Evolutionary conservation across 2,329 filamentous ascomycete genomes (phyloP), one percentile per base, ranked within the genome.

Genomic region (Phaeosphaeria sp.): DNA sequence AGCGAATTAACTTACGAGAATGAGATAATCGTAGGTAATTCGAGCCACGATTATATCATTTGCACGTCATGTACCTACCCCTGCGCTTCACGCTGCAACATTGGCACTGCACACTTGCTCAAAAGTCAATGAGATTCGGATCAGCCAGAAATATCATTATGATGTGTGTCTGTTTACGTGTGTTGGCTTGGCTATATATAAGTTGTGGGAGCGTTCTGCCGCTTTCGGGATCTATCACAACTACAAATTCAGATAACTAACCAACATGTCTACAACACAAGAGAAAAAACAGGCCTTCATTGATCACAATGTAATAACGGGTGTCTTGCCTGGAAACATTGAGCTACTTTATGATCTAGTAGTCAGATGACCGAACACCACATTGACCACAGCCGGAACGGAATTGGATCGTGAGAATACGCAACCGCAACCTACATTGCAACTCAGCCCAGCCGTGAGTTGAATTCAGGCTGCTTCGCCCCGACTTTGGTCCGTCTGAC

Each of bases 251-350:
- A 2, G 3, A 36, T 15, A 25, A 33, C 9, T 24, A n/a, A 40
- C 20, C 49, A 3, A 20, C 18, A 61, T 63, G 60, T 43, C 55
- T 6, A 48, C 39, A 30, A 27, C 46, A 11, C 51, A 59, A 53
- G 50, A 49, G 3, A 56, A 22, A 18, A 57, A 56, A n/a, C 58
- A 58, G n/a, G 47, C 47, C 17, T 22, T 65, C 0, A 36, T 40
- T 11, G 49, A 60, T 6, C 54, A 60, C 50, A 66, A 65, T n/a
- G 56, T 69, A 18, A 66, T 67, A 6, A 62, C 65, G 18, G 63
- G 66, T 40, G 63, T 67, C 3, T 50, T 69, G 5, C 55, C 63
- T 1, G 58, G 44, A 8, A 51, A 46, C 40, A 47, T 59, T 2
- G 50, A 55, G 15, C 36, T 62, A 3, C 49, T 57, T 15, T 65